A percentile compares a stretch with the other conserved stretches of the same genome.
phyloP scores from a whole-genome alignment of 345 rosid genomes.

The Chamaenerion angustifolium region DNA sequence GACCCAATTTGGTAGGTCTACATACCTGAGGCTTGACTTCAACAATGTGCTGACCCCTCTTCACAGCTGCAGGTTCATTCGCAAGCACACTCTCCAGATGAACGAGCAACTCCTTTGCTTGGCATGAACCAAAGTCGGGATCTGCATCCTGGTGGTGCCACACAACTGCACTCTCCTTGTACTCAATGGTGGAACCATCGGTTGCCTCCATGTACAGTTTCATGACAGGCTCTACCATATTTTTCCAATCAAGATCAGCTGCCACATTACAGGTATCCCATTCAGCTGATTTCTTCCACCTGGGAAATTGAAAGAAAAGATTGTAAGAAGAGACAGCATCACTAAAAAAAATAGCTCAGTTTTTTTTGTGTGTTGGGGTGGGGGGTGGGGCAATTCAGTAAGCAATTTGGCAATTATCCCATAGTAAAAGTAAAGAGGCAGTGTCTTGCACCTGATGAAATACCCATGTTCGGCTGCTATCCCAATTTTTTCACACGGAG shows the following conservation, averaged over 20 bases:
- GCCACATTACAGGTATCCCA: conserved; percentile 48
- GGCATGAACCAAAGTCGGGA: conserved; percentile 88
- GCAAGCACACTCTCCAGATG: conserved; percentile 79
- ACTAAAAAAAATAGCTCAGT: too few species aligned
- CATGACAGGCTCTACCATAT: conserved; percentile 74
- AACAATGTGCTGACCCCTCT: conserved; percentile 78
- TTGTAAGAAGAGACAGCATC: neutral
- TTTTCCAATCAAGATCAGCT: conserved; percentile 70
- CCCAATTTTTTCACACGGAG: conserved; percentile 58
- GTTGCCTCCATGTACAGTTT: conserved; percentile 64
- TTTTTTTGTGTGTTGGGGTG: too few species aligned
- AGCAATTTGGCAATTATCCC: neutral
- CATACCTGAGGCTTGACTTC: conserved; percentile 88
- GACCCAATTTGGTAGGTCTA: too few species aligned
- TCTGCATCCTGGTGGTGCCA: conserved; percentile 97
- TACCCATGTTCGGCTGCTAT: conserved; percentile 86
- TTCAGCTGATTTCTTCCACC: conserved; percentile 45
- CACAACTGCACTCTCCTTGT: conserved; percentile 70
- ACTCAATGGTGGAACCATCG: conserved; percentile 72
- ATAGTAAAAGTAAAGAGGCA: neutral
- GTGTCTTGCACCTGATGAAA: conserved; percentile 33
- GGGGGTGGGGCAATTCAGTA: neutral
- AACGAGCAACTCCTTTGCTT: conserved; percentile 71
- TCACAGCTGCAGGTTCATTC: conserved; percentile 77
- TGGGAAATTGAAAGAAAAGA: conserved; percentile 11